These are phyloP conservation scores for Boletellus dicymbophilus DNA, from an alignment of 1,284 basidiomycete genomes.

Conservation along the genomic window DNA sequence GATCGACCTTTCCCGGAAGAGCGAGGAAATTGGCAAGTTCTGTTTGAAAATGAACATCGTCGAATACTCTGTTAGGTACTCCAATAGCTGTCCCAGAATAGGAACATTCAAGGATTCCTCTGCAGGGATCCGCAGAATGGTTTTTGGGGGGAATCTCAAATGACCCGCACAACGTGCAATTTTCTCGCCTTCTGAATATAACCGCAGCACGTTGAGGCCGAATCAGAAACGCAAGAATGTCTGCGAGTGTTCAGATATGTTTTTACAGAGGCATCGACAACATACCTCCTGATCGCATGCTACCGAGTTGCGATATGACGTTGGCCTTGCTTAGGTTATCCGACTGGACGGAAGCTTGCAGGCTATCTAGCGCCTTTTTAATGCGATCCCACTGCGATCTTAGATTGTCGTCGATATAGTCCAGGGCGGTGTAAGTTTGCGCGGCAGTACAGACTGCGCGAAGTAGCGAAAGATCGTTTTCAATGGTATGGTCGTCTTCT, in stretches of 20 bases:
- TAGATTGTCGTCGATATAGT: background rate
- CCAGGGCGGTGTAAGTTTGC: conserved; percentile 2
- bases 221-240: conserved; percentile 17
- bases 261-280: too few species aligned
- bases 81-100: conserved; percentile 23
- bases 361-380: conserved; percentile 11
- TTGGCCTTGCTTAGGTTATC: background rate
- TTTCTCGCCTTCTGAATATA: conserved; percentile 25
- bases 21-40: background rate
- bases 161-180: conserved; percentile 27
- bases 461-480: background rate
- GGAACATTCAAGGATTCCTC: conserved; percentile 21
- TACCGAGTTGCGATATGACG: conserved; percentile 9
- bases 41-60: too few species aligned
- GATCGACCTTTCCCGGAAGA: background rate
- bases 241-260: too few species aligned
- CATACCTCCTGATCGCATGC: background rate
- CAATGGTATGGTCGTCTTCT: background rate
- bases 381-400: conserved; percentile 10
- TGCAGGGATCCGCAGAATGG: background rate
- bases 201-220: conserved; percentile 34
- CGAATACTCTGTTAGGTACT: too few species aligned
- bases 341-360: conserved; percentile 1
- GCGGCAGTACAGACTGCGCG: conserved; percentile 2
- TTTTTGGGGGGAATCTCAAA: conserved; percentile 29